Conservation (phyloP, 129 eudicot species). For the Pulicaria dysenterica region DNA sequence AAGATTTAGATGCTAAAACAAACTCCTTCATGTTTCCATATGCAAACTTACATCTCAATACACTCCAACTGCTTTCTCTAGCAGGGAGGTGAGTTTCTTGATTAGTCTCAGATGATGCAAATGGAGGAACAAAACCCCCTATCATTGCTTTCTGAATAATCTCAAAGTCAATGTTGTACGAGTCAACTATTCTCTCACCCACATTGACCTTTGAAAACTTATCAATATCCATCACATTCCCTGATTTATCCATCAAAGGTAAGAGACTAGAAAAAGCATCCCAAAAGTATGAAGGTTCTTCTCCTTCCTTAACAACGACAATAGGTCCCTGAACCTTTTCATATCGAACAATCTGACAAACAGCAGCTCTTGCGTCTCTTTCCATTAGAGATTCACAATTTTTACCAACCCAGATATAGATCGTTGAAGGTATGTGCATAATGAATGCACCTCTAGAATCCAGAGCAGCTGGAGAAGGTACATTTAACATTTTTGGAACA, state of each 20-base stretch:
- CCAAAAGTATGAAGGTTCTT: slow-evolving; percentile 71
- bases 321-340: slow-evolving; percentile 63
- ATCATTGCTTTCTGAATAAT: slow-evolving; percentile 69
- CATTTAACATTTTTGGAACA: slow-evolving; percentile 84
- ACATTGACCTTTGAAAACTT: slow-evolving; percentile 34
- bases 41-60: slow-evolving; percentile 67
- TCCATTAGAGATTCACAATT: slow-evolving; percentile 62
- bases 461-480: slow-evolving; percentile 64
- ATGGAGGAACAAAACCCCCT: slow-evolving; percentile 80
- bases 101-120: slow-evolving; percentile 68
- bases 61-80: slow-evolving; percentile 83
- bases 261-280: slow-evolving; percentile 50
- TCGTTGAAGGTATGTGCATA: slow-evolving; percentile 60
- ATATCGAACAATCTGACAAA: slow-evolving; percentile 71
- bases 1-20: slow-evolving; percentile 53
- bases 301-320: slow-evolving; percentile 63
- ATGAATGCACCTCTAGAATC: slow-evolving; percentile 77
- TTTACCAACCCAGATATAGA: slow-evolving; percentile 74
- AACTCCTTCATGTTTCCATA: slow-evolving; percentile 72
- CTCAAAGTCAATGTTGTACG: slow-evolving; percentile 62
- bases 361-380: slow-evolving; percentile 74
- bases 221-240: slow-evolving; percentile 29
- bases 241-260: slow-evolving; percentile 53
- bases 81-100: slow-evolving; percentile 80
- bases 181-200: slow-evolving; percentile 58